These are phyloP conservation scores for Oryza longistaminata DNA, from an alignment of 176 grass and related monocot species.

Conservation along the genomic window DNA sequence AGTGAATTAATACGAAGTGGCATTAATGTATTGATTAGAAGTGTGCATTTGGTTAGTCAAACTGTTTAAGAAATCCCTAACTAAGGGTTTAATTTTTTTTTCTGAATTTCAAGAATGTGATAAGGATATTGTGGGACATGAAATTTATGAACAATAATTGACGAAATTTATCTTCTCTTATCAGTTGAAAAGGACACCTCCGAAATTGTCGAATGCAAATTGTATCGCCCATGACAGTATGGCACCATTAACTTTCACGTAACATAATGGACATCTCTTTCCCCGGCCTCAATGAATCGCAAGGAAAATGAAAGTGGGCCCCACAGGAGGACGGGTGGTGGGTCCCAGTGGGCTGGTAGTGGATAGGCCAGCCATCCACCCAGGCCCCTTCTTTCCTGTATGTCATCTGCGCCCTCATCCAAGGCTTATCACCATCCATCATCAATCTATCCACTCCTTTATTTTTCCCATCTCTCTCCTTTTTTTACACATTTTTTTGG, in stretches of 20 bases:
- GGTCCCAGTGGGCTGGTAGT: slow-evolving; percentile 33
- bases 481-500: neutral
- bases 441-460: slow-evolving; percentile 15
- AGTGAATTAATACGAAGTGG: too few relatives aligned
- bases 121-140: neutral
- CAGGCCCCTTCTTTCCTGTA: slow-evolving; percentile 5
- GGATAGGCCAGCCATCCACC: slow-evolving; percentile 42
- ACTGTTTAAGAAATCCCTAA: neutral
- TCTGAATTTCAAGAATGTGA: neutral
- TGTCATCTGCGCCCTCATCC: slow-evolving; percentile 7
- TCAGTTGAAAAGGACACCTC: neutral
- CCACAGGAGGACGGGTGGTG: neutral
- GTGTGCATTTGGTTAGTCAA: neutral
- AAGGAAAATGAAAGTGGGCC: slow-evolving; percentile 22
- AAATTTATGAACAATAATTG: neutral
- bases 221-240: neutral
- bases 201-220: neutral
- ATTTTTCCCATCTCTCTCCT: neutral
- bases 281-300: slow-evolving; percentile 22
- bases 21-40: too few relatives aligned
- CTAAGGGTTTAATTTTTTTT: too few relatives aligned
- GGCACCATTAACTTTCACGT: slow-evolving; percentile 8
- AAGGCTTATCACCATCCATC: slow-evolving; percentile 37
- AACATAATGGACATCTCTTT: neutral
- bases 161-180: neutral